Base-by-base conservation (phyloP, 2,329 filamentous ascomycete genomes). In the Penicillium sp. region DNA sequence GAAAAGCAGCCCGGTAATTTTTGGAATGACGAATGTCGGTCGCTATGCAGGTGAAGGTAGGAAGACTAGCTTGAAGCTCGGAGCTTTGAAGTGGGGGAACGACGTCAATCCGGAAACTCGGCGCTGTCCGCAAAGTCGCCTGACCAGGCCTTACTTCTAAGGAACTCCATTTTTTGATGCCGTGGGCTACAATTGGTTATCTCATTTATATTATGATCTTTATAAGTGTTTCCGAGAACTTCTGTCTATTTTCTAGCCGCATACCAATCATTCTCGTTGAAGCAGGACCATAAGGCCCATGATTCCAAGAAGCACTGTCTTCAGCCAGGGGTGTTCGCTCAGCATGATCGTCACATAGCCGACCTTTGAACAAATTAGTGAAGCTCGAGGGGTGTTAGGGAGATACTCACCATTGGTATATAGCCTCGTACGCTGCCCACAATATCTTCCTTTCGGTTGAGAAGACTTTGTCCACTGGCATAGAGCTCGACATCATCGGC, bases 261-360 rank as follows among this genome's bases (percentile, higher is more conserved):
- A 15, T 31, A 37, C 20, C 32, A 39, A 42, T 56, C 70, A 95
- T 71, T 98, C 92, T 57, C 89, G 72, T 64, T 98, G 92, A 54
- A 98, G 64, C 32, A 98, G 82, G 16, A 95, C 92, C 69, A 94
- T 80, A 55, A 95, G 63, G 1, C 90, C 92, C 92, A 98, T 98
- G 34, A 95, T 76, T 1, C 86, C 90, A 57, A 98, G 66, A 81
- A 96, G 85, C 16, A 82, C 90, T 29, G 86, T 93, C 77, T 98
- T 98, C 54, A 96, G 65, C 90, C 90, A 96, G 4, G 92, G 92
- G 61, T 98, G 82, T 64, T 98, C 92, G 47, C 85, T 92, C 46
- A 98, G 72, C 65, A 96, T 72, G 54, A 98, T 98, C 1, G 92
- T 98, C 30, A 96, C 89, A 60, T 96, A 96, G 50, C 92, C 92